phyloP scores from a whole-genome alignment of 1,284 basidiomycete species.

The Pholiota adiposa region DNA sequence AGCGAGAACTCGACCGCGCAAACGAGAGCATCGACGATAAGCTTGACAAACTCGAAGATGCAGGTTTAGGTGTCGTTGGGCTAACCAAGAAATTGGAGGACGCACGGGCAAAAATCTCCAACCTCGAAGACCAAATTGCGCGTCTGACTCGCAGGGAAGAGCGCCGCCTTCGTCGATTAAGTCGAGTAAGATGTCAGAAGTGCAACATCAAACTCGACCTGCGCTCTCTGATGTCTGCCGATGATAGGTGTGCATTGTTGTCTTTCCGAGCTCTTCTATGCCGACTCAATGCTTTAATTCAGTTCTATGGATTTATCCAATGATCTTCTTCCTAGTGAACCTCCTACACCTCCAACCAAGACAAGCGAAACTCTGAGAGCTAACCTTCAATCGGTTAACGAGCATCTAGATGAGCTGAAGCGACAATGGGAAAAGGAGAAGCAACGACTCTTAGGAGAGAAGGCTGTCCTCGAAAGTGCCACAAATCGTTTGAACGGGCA shows the following conservation, averaged over 20 bases:
- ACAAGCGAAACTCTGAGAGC: constrained; percentile 62
- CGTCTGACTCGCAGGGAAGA: constrained; percentile 67
- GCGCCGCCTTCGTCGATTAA: constrained; percentile 58
- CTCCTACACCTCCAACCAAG: constrained; percentile 66
- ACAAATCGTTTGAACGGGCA: constrained; percentile 66
- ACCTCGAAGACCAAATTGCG: constrained; percentile 70
- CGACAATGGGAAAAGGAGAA: constrained; percentile 71
- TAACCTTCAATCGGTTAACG: constrained; percentile 62
- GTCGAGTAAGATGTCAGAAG: constrained; percentile 64
- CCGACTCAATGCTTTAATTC: not conserved
- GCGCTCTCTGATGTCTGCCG: constrained; percentile 45
- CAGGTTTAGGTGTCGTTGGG: constrained; percentile 70
- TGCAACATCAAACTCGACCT: constrained; percentile 66
- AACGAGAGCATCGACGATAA: constrained; percentile 87
- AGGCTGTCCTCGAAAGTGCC: constrained; percentile 69
- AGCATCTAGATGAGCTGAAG: constrained; percentile 65
- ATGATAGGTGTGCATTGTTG: constrained; percentile 59
- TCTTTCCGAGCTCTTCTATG: not conserved
- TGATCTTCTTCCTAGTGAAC: constrained; percentile 53
- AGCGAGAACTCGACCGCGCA: constrained; percentile 72
- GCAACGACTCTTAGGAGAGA: constrained; percentile 65
- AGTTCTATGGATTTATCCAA: constrained; percentile 59
- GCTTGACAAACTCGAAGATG: constrained; percentile 79
- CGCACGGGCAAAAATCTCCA: constrained; percentile 56
- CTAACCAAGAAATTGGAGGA: constrained; percentile 74